phyloP scores from a whole-genome alignment of 441 rosid genomes.

The Gossypium davidsonii region DNA sequence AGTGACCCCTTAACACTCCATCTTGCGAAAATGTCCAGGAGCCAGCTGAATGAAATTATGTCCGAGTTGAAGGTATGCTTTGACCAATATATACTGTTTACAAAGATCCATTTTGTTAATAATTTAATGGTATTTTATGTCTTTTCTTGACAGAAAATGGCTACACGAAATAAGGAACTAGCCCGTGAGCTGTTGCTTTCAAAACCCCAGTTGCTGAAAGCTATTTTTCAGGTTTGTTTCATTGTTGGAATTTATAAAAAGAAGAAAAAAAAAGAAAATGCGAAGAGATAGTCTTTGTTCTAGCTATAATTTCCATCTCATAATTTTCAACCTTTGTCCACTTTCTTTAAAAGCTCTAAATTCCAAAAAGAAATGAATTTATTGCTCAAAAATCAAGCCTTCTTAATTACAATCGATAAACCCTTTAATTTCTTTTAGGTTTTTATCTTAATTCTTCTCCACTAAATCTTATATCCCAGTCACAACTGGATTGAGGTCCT shows the following conservation, averaged over 20 bases:
- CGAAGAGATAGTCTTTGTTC: background rate
- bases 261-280: background rate
- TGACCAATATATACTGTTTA: slow-evolving; percentile 6
- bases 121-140: slow-evolving; percentile 7
- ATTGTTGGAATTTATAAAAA: background rate
- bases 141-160: slow-evolving; percentile 52
- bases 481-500: background rate
- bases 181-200: slow-evolving; percentile 70
- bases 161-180: slow-evolving; percentile 60
- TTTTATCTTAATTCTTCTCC: background rate
- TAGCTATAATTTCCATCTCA: background rate
- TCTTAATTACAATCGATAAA: background rate
- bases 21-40: slow-evolving; percentile 84
- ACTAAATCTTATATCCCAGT: background rate
- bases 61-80: slow-evolving; percentile 68
- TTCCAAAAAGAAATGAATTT: background rate
- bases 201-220: slow-evolving; percentile 72
- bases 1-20: slow-evolving; percentile 86
- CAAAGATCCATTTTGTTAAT: background rate
- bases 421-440: background rate
- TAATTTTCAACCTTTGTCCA: background rate
- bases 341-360: background rate
- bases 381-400: background rate
- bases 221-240: slow-evolving; percentile 69
- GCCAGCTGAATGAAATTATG: slow-evolving; percentile 67